A percentile compares a stretch with the other conserved stretches of the same genome.
Evolutionary conservation across 2,329 filamentous ascomycete genomes (phyloP).

Genomic region (Purpureocillium lavendulum): DNA sequence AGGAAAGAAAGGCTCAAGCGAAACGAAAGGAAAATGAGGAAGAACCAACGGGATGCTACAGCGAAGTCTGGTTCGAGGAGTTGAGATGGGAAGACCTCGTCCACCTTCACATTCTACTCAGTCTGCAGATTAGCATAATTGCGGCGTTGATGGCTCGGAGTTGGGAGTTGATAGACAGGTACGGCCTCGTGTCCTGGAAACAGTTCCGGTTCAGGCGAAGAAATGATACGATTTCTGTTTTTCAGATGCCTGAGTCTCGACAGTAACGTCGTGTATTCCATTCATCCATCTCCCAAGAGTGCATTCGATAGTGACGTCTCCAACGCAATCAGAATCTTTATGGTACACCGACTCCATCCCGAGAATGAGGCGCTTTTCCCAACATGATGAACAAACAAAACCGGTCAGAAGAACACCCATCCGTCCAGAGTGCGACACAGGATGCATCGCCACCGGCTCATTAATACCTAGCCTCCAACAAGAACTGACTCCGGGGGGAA

Average conservation of each 20-base stretch:
- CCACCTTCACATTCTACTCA: background rate
- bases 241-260: constrained; percentile 5
- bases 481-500: background rate
- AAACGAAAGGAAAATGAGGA: constrained; percentile 62
- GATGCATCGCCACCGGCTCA: no score
- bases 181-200: no score
- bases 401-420: no score
- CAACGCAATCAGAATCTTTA: constrained; percentile 9
- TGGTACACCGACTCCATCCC: constrained; percentile 12
- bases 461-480: background rate
- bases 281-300: constrained; percentile 9
- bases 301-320: constrained; percentile 12
- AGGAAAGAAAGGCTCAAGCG: constrained; percentile 61
- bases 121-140: background rate
- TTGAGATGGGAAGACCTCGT: constrained; percentile 2
- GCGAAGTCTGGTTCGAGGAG: constrained; percentile 13
- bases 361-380: no score
- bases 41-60: constrained; percentile 47
- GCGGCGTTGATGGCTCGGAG: constrained; percentile 21
- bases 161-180: constrained; percentile 13
- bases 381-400: background rate
- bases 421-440: no score
- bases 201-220: no score
- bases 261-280: constrained; percentile 2
- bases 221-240: background rate